Percentiles rank a stretch among this genome's conserved stretches.
phyloP scores from a whole-genome alignment of 2,329 filamentous ascomycete genomes.

The Zymoseptoria brevis region DNA sequence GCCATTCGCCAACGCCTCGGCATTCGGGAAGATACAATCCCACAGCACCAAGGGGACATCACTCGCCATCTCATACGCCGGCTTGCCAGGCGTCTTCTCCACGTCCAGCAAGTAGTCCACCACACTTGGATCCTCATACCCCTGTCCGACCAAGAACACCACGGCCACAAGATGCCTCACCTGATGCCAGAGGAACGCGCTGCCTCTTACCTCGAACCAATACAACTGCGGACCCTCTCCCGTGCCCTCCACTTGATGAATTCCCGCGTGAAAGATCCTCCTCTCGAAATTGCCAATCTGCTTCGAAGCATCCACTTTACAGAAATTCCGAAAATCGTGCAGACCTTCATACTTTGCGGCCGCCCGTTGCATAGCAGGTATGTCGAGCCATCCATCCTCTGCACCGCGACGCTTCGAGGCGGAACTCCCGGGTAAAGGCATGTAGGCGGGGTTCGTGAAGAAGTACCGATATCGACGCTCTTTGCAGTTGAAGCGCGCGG shows the following conservation, averaged over 20 bases:
- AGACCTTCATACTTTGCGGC: slow-evolving; percentile 71
- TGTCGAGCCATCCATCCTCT: slow-evolving; percentile 59
- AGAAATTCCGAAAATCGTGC: slow-evolving; percentile 96
- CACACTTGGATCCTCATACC: slow-evolving; percentile 67
- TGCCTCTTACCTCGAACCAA: slow-evolving; percentile 79
- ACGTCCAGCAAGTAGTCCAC: slow-evolving; percentile 70
- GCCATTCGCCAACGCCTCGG: slow-evolving; percentile 32
- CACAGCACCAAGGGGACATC: slow-evolving; percentile 88
- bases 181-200: slow-evolving; percentile 96
- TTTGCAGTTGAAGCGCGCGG: slow-evolving; percentile 84
- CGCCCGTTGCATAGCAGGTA: slow-evolving; percentile 75
- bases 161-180: slow-evolving; percentile 90
- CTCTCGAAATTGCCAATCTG: slow-evolving; percentile 78
- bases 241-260: slow-evolving; percentile 53
- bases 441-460: slow-evolving; percentile 88
- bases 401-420: slow-evolving; percentile 15
- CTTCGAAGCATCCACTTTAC: slow-evolving; percentile 85
- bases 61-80: slow-evolving; percentile 82
- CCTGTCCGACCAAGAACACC: slow-evolving; percentile 86
- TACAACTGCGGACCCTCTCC: slow-evolving; percentile 51
- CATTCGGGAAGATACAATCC: slow-evolving; percentile 80
- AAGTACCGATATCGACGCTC: slow-evolving; percentile 93
- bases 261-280: slow-evolving; percentile 69
- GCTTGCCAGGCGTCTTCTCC: slow-evolving; percentile 61
- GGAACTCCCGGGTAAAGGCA: slow-evolving; percentile 46